Base-by-base conservation (phyloP, 2,329 filamentous ascomycete genomes). In the Metarhizium guizhouense region DNA sequence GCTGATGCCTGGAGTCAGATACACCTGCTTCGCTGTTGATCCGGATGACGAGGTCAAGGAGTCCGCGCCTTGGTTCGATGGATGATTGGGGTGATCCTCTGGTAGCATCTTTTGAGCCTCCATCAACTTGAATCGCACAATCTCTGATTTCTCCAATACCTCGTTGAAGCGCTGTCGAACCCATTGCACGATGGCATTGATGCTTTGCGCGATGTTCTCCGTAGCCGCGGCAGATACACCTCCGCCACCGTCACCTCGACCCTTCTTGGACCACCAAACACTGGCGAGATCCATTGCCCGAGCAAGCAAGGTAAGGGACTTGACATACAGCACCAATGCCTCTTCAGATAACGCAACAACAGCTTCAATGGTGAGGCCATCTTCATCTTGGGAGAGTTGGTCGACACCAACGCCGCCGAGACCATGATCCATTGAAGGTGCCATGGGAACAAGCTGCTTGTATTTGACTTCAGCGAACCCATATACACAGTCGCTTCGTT, bases 391-490 rank as follows among this genome's bases (percentile, higher is more conserved):
- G 11, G 72, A 70, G 60, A 77, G 66, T 64, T 79, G 76, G 4
- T 86, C 83, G 8, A 74, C 67, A 4, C 74, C 73, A n/a, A 80
- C 70, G 14, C 85, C 84, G 6, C 86, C 85, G 4, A 90, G 78
- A 6, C 83, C 84, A 61, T 87, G 84, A 51, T 89, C 84, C 61
- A 81, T 82, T 0, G 88, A 93, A 1, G 93, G 94, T 1, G 90
- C 85, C 48, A 94, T 75, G 3, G 94, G 94, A 52, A 96, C 83
- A n/a, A 99, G 80, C 70, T 99, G 94, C 71, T 95, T 94, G 72
- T 95, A 96, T 72, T 99, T 99, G 67, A 99, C 93, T 72, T 99
- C 93, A 6, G 94, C 94, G 71, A 99, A 97, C 3, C 93, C 92
- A 68, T 92, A 99, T 3, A 99, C 92, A 49, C 96, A 94, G 69